Evolutionary conservation across 768 basidiomycete genomes (phyloP).

Genomic region (Exsudoporus frostii): DNA sequence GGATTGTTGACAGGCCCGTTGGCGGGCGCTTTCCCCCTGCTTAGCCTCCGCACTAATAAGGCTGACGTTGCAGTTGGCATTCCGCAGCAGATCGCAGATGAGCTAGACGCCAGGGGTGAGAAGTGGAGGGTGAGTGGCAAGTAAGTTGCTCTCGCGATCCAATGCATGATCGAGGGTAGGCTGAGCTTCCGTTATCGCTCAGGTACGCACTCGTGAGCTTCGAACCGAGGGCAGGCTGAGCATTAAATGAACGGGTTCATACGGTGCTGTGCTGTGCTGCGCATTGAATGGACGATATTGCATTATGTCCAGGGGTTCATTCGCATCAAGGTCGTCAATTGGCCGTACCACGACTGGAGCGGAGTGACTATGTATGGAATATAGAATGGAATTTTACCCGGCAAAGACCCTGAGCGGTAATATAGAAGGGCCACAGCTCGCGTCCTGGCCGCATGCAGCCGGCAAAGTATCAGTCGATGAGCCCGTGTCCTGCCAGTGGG

Average conservation of each 20-base stretch:
- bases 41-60: slow-evolving; percentile 91
- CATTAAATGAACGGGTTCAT: no score
- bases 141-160: slow-evolving; percentile 36
- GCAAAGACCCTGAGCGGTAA: no score
- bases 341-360: no score
- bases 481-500: no score
- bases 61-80: slow-evolving; percentile 92
- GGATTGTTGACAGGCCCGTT: slow-evolving; percentile 56
- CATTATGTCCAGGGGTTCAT: no score
- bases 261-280: background rate
- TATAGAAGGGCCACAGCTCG: no score
- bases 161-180: background rate
- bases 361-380: no score
- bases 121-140: slow-evolving; percentile 81
- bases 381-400: no score
- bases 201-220: slow-evolving; percentile 35
- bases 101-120: slow-evolving; percentile 59
- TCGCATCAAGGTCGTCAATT: no score
- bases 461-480: no score
- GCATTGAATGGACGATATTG: background rate
- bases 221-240: slow-evolving; percentile 15
- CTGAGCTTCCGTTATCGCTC: background rate
- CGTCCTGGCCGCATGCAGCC: no score
- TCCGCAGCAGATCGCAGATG: slow-evolving; percentile 57
- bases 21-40: slow-evolving; percentile 71